Percentiles rank a stretch among this genome's conserved stretches.
phyloP scores from a whole-genome alignment of 1,284 basidiomycete genomes.

The Trichosporon sp. region DNA sequence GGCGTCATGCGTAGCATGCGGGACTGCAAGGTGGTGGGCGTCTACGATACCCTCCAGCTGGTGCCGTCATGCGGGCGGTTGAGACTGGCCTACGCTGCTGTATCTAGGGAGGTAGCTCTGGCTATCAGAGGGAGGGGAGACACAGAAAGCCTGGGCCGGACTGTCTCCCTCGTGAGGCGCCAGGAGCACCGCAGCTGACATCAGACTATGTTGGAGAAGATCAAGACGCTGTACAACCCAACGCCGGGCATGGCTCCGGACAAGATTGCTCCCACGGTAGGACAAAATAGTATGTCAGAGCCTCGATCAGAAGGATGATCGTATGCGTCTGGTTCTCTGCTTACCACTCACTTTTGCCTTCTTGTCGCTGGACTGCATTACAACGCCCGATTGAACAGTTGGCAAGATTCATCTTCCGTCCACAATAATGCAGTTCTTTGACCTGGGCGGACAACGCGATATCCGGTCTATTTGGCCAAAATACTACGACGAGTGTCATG shows the following conservation, averaged over 20 bases:
- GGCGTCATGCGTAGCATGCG: no score
- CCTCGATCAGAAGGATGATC: neutral
- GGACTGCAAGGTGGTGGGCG: no score
- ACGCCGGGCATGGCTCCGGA: slow-evolving; percentile 74
- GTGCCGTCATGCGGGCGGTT: no score
- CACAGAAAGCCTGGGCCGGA: no score
- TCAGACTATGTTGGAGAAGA: slow-evolving; percentile 81
- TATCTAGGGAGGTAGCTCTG: no score
- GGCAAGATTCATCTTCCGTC: slow-evolving; percentile 86
- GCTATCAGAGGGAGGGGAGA: no score
- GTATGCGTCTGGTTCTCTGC: neutral
- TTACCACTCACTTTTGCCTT: no score
- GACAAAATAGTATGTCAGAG: slow-evolving; percentile 73
- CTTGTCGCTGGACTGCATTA: neutral
- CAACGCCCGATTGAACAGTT: slow-evolving; percentile 52
- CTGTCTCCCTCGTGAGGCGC: no score
- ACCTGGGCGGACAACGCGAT: slow-evolving; percentile 83
- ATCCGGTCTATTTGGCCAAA: slow-evolving; percentile 86
- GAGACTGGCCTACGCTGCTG: no score
- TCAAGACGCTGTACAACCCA: slow-evolving; percentile 83
- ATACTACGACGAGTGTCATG: slow-evolving; percentile 92
- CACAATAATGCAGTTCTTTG: slow-evolving; percentile 88
- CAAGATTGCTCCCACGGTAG: slow-evolving; percentile 88
- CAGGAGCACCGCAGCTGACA: no score
- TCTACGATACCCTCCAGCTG: no score